Conservation (phyloP, 1,284 basidiomycete genomes). For the Tetrapyrgos nigripes region DNA sequence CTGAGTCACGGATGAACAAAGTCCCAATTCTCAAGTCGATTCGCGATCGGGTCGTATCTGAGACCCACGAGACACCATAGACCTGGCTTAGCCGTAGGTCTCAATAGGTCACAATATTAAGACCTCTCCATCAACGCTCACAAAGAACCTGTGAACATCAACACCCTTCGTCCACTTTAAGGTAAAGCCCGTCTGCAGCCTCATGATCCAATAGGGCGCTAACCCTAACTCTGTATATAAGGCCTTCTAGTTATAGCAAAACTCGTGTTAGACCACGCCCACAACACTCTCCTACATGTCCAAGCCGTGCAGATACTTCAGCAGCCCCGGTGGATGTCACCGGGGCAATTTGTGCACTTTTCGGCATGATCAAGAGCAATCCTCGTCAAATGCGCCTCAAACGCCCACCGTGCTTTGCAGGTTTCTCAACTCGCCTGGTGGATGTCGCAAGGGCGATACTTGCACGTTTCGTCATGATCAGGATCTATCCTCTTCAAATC, state of each 20-base stretch:
- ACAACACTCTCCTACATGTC: neutral
- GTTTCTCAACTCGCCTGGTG: constrained; percentile 1
- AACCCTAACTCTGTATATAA: neutral
- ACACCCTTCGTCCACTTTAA: too few species aligned
- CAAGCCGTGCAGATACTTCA: constrained; percentile 43
- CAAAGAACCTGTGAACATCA: too few species aligned
- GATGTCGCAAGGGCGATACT: constrained; percentile 5
- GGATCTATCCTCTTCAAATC: constrained; percentile 12
- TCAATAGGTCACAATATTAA: too few species aligned
- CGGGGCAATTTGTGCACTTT: constrained; percentile 43
- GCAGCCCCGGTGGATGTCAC: constrained; percentile 46
- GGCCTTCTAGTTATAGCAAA: neutral
- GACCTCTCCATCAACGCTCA: too few species aligned
- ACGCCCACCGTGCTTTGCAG: constrained; percentile 1
- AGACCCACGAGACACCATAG: too few species aligned
- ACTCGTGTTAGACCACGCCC: neutral
- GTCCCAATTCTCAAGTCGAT: too few species aligned
- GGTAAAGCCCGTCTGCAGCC: neutral
- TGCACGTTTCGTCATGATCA: constrained; percentile 30
- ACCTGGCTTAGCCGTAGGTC: too few species aligned
- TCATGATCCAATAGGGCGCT: neutral
- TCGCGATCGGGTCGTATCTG: too few species aligned
- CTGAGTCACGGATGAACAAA: too few species aligned
- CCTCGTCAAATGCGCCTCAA: constrained; percentile 10
- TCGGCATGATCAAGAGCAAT: constrained; percentile 22